A percentile compares a stretch with the other conserved stretches of the same genome.
These are phyloP conservation scores for Peltaster fructicola DNA, from an alignment of 2,329 filamentous ascomycete species.

Conservation along the genomic window DNA sequence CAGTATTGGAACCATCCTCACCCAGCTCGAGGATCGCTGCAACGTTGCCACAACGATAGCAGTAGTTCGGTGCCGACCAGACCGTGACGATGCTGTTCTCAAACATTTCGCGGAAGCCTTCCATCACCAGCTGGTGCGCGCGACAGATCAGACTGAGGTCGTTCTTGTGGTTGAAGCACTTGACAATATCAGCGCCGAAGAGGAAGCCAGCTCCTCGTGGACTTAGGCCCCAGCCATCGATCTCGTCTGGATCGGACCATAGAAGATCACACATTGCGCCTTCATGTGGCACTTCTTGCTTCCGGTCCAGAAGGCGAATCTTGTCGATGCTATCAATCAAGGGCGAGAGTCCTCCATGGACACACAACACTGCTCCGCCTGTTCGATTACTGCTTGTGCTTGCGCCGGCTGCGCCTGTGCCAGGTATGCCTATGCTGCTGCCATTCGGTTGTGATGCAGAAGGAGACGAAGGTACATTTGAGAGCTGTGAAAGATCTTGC, in stretches of 20 bases:
- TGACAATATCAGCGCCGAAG: conserved; percentile 90
- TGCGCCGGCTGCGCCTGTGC: conserved; percentile 58
- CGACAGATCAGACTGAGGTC: conserved; percentile 82
- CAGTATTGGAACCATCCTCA: conserved; percentile 50
- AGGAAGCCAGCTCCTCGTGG: conserved; percentile 89
- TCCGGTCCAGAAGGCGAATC: conserved; percentile 83
- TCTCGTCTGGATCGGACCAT: conserved; percentile 96
- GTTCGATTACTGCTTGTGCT: conserved; percentile 42
- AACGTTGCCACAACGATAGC: conserved; percentile 36
- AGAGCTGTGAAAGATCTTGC: conserved; percentile 10
- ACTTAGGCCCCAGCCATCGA: conserved; percentile 89
- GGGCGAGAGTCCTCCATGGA: conserved; percentile 83
- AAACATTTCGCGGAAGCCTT: conserved; percentile 99
- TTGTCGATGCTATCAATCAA: conserved; percentile 89
- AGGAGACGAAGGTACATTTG: conserved; percentile 21
- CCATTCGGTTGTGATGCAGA: conserved; percentile 13
- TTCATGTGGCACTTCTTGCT: conserved; percentile 96
- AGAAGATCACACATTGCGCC: conserved; percentile 97
- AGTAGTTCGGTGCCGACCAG: conserved; percentile 38
- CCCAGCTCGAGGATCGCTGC: conserved; percentile 85
- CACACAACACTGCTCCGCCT: conserved; percentile 76
- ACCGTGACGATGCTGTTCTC: conserved; percentile 90
- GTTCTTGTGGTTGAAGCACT: conserved; percentile 87
- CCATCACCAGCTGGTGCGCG: conserved; percentile 96
- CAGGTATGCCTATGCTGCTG: conserved; percentile 46